phyloP scores from a whole-genome alignment of 805 yeast genomes.

The Schwanniomyces yamadae region DNA sequence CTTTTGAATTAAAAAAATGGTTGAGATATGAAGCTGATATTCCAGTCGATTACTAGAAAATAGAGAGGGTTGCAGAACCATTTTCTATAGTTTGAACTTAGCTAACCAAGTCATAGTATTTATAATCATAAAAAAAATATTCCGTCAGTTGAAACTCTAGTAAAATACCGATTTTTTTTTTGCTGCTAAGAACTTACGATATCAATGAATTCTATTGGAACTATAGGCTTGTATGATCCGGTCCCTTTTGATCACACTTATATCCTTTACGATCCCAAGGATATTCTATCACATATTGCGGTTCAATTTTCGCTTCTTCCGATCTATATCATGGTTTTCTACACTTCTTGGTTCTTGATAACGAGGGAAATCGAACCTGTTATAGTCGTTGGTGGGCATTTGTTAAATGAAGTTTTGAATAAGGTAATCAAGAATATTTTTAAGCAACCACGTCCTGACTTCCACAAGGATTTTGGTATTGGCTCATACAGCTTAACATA shows the following conservation, averaged over 20 bases:
- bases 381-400: constrained; percentile 81
- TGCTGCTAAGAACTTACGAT: background rate
- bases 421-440: constrained; percentile 61
- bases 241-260: constrained; percentile 84
- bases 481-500: constrained; percentile 56
- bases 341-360: constrained; percentile 78
- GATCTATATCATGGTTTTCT: constrained; percentile 70
- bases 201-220: background rate
- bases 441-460: constrained; percentile 74
- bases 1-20: no score
- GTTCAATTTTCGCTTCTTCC: constrained; percentile 83
- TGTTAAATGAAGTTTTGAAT: constrained; percentile 71
- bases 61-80: no score
- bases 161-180: background rate
- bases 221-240: constrained; percentile 19
- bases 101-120: no score
- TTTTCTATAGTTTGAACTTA: no score
- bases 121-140: no score
- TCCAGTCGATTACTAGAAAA: no score
- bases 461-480: constrained; percentile 43
- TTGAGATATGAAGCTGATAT: no score
- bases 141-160: no score
- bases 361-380: constrained; percentile 86
- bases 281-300: constrained; percentile 53
- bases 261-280: constrained; percentile 72